phyloP scores from a whole-genome alignment of 345 rosid species.

The Salix brachista region DNA sequence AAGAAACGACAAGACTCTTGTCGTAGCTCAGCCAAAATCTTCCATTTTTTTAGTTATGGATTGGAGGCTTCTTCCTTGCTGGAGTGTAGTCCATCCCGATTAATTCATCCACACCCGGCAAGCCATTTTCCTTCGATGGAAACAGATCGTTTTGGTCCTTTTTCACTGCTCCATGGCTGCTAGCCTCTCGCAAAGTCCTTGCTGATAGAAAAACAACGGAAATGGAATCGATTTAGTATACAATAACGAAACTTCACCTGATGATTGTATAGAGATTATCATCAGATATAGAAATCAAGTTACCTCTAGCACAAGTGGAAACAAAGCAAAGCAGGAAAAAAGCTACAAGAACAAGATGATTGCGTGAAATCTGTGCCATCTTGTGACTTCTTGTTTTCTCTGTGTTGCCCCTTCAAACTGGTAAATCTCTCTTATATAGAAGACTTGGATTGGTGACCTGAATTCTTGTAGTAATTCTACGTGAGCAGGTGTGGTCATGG shows the following conservation, averaged over 20 bases:
- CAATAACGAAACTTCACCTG: not conserved
- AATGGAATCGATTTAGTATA: not conserved
- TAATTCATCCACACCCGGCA: conserved; percentile 29
- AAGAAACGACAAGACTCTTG: not conserved
- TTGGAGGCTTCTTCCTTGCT: conserved; percentile 57
- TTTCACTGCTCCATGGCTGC: conserved; percentile 6
- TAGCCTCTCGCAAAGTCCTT: conserved; percentile 32
- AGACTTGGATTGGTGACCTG: conserved; percentile 16
- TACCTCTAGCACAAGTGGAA: conserved; percentile 34
- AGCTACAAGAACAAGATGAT: conserved; percentile 32
- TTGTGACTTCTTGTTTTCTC: not conserved
- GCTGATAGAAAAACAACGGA: conserved; percentile 26
- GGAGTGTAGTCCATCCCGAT: conserved; percentile 53
- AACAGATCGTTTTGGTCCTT: not conserved
- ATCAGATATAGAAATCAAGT: not conserved
- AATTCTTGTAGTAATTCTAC: conserved; percentile 37
- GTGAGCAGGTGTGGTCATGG: conserved; percentile 22
- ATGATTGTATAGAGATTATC: not conserved
- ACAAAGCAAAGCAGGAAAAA: conserved; percentile 41
- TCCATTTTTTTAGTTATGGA: conserved; percentile 41
- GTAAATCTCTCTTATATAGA: conserved; percentile 27
- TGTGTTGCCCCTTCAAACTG: not conserved
- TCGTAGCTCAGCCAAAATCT: conserved; percentile 2
- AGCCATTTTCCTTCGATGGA: conserved; percentile 14
- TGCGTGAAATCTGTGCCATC: conserved; percentile 37